Conservation (phyloP, 78 protist genomes). For the Dictyostelium citrinum region DNA sequence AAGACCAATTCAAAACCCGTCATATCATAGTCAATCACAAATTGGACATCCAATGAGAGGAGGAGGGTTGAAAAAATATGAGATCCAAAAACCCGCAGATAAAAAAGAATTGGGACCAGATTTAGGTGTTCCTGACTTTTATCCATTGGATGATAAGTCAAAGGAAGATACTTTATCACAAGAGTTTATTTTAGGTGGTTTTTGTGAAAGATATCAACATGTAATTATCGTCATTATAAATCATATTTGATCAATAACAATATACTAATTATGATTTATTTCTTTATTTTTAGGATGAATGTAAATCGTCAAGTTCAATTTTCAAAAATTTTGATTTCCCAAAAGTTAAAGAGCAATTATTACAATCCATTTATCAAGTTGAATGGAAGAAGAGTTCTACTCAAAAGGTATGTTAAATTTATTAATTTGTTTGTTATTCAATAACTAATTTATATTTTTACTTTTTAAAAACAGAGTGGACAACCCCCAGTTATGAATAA, state of each 20-base stretch:
- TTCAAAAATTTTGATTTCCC: slow-evolving; percentile 48
- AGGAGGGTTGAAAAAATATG: slow-evolving; percentile 34
- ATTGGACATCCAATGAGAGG: neutral
- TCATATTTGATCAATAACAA: neutral
- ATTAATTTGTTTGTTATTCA: neutral
- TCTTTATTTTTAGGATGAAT: slow-evolving; percentile 11
- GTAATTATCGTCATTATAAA: neutral
- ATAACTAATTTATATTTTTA: neutral
- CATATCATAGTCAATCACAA: neutral
- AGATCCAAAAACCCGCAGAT: slow-evolving; percentile 47
- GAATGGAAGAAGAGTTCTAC: slow-evolving; percentile 65
- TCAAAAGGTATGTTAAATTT: neutral
- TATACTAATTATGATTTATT: neutral
- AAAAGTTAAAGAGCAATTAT: slow-evolving; percentile 38
- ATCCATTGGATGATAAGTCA: slow-evolving; percentile 28
- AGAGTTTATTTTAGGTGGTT: slow-evolving; percentile 62
- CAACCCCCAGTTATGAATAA: neutral
- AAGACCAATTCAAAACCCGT: neutral
- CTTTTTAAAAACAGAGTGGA: neutral
- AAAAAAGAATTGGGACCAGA: slow-evolving; percentile 52
- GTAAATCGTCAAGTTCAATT: slow-evolving; percentile 17
- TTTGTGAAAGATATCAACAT: slow-evolving; percentile 18
- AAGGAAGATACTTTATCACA: slow-evolving; percentile 50
- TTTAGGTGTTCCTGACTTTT: slow-evolving; percentile 71
- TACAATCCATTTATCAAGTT: slow-evolving; percentile 58